Conservation (phyloP, 2,329 filamentous ascomycete species). For the Curvularia verruculosa region DNA sequence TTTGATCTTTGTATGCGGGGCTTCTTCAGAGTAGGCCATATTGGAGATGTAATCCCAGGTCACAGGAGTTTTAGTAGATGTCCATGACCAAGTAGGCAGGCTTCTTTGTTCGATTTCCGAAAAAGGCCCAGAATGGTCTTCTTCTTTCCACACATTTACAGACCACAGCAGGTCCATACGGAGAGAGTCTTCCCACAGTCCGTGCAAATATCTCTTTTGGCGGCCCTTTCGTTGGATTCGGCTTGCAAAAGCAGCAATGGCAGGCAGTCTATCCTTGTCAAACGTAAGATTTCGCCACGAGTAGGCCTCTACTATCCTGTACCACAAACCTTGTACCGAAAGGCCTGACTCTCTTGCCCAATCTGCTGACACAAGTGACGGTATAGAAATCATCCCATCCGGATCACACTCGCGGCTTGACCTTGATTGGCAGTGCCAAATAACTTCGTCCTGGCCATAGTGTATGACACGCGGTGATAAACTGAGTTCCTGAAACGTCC, state of each 20-base stretch:
- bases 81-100: conserved; percentile 1
- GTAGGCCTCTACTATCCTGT: not conserved
- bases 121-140: no score
- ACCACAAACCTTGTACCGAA: not conserved
- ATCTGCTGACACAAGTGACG: not conserved
- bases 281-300: not conserved
- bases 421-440: conserved; percentile 17
- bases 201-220: not conserved
- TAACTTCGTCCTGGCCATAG: conserved; percentile 1
- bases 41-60: not conserved
- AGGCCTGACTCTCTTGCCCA: not conserved
- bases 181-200: not conserved
- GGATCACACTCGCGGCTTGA: not conserved
- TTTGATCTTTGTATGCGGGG: not conserved
- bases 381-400: not conserved
- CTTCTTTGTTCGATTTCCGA: no score
- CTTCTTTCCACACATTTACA: not conserved
- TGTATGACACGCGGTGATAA: conserved; percentile 10
- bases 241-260: not conserved
- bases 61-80: not conserved
- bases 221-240: not conserved
- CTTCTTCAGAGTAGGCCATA: not conserved
- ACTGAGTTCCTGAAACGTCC: conserved; percentile 4
- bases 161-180: not conserved
- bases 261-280: not conserved